A percentile compares a stretch with the other conserved stretches of the same genome.
These are phyloP conservation scores for Borealophlyctis nickersoniae DNA, from an alignment of 192 early-diverging fungal genomes.

Conservation along the genomic window DNA sequence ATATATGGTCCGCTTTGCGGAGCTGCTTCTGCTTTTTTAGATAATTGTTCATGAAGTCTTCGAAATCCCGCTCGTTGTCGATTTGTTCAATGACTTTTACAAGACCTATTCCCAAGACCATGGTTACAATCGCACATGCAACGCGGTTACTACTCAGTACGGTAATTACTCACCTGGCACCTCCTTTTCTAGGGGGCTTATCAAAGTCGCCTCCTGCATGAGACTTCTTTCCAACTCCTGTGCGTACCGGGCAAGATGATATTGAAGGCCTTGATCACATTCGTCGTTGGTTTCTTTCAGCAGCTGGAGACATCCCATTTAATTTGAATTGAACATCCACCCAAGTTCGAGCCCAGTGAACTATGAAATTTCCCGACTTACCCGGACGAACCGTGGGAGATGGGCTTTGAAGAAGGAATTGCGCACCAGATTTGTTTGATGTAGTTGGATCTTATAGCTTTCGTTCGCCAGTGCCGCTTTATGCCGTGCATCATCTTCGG, in stretches of 20 bases:
- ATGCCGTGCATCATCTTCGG: slow-evolving; percentile 82
- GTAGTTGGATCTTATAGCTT: slow-evolving; percentile 77
- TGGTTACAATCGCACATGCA: too few relatives aligned
- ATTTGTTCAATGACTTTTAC: slow-evolving; percentile 35
- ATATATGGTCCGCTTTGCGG: slow-evolving; percentile 39
- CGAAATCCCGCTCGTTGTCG: slow-evolving; percentile 45
- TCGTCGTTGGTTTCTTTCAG: slow-evolving; percentile 84
- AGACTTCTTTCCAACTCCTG: slow-evolving; percentile 70
- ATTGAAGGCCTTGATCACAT: slow-evolving; percentile 76
- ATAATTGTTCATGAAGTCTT: slow-evolving; percentile 32
- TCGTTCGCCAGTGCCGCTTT: slow-evolving; percentile 81
- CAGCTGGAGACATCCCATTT: slow-evolving; percentile 10
- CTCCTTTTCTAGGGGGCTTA: slow-evolving; percentile 55
- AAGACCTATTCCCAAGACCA: too few relatives aligned
- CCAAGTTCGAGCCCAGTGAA: not conserved
- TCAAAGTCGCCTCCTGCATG: slow-evolving; percentile 64
- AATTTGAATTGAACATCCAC: slow-evolving; percentile 5
- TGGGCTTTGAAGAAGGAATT: slow-evolving; percentile 75
- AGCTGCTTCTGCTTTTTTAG: slow-evolving; percentile 21
- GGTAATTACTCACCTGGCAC: slow-evolving; percentile 1
- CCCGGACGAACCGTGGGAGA: slow-evolving; percentile 79
- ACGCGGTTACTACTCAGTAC: not conserved
- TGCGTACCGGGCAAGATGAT: slow-evolving; percentile 36
- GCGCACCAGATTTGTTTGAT: slow-evolving; percentile 69
- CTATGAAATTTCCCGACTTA: slow-evolving; percentile 24